Base-by-base conservation (phyloP, 192 early-diverging fungal species). In the Coemansia sp. region DNA sequence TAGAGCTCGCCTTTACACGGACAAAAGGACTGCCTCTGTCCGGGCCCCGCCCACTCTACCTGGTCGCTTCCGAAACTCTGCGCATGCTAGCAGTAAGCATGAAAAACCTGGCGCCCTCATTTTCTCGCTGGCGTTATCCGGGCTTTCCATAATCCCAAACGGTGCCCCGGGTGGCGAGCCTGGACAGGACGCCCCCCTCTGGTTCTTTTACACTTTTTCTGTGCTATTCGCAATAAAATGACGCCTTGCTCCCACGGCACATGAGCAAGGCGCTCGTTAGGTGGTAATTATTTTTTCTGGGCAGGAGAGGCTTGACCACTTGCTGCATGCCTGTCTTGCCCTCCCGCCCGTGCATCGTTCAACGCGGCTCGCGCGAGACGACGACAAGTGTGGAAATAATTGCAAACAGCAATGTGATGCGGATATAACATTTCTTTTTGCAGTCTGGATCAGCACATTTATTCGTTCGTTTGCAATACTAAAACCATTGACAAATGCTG, bases 191-290 rank as follows among this genome's bases (percentile, higher is more conserved):
- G 47, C 47, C 47, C 47, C 43, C 47, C 32, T 35, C 32, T 35
- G 32, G 8, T 48, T 48, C 14, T 19, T 48, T 19, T 19, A 0
- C 47, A 48, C 47, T 1, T 14, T 35, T 45, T n/a, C 41, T 37
- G 56, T 15, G 32, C 41, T 15, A 37, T 37, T 37, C 37, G 10
- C 17, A 56, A 22, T 56, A 58, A 58, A 58, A 47, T 24, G 10
- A 43, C 57, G 57, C 56, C 56, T 58, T 58, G 56, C 57, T 58
- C 57, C 19, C 57, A 58, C 57, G 57, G 38, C 38, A 43, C 57
- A 58, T 58, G 57, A 58, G 56, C 56, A 58, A 38, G 17, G 19
- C 19, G 50, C 50, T 21, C n/a, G 54, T 4, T 25, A 23, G 29
- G 29, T 5, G 29, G 51, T 14, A 53, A 25, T 15, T 11, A 24